Evolutionary conservation across 2,329 filamentous ascomycete species (phyloP).

Genomic region (Decorospora gaudefroyi): DNA sequence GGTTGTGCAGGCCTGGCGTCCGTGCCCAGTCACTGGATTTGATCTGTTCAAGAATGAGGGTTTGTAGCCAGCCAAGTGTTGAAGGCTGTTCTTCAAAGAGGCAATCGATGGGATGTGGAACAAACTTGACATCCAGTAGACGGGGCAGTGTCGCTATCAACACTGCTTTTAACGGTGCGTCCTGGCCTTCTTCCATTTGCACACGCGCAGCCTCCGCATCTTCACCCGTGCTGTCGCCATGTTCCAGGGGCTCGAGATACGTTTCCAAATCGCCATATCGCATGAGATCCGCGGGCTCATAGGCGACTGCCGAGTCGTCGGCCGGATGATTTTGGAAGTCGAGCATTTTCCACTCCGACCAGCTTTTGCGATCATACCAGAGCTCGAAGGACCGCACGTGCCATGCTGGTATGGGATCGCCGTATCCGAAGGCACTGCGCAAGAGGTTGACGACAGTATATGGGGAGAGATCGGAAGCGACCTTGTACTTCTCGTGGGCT

Average conservation of each 20-base stretch:
- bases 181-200: slow-evolving; percentile 11
- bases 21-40: slow-evolving; percentile 7
- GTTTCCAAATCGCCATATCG: slow-evolving; percentile 9
- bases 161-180: slow-evolving; percentile 15
- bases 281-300: slow-evolving; percentile 6
- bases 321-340: slow-evolving; percentile 5
- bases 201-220: slow-evolving; percentile 2
- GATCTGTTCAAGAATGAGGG: slow-evolving; percentile 4
- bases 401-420: slow-evolving; percentile 17
- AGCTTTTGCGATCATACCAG: slow-evolving; percentile 17
- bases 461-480: slow-evolving; percentile 17
- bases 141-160: slow-evolving; percentile 15
- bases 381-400: slow-evolving; percentile 20
- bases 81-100: not conserved
- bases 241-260: slow-evolving; percentile 7
- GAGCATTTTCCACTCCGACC: slow-evolving; percentile 16
- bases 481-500: slow-evolving; percentile 14
- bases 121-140: slow-evolving; percentile 14
- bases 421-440: slow-evolving; percentile 13
- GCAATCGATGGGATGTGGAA: slow-evolving; percentile 1
- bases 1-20: slow-evolving; percentile 4
- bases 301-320: not conserved
- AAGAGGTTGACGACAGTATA: slow-evolving; percentile 15
- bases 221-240: slow-evolving; percentile 1
- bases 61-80: slow-evolving; percentile 15